These are phyloP conservation scores for Kwoniella dejecticola DNA, from an alignment of 768 basidiomycete species.

Conservation along the genomic window DNA sequence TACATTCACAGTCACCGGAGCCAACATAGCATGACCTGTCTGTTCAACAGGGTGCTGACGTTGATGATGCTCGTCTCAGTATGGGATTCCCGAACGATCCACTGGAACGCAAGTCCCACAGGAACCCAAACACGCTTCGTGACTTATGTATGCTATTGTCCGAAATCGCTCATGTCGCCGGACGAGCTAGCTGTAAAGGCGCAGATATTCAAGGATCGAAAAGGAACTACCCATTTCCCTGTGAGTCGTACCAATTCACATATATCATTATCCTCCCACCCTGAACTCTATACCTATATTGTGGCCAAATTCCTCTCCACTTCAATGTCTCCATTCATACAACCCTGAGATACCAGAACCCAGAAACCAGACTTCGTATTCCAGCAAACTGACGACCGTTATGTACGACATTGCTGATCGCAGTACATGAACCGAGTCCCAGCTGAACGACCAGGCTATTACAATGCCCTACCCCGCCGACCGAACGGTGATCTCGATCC, in stretches of 20 bases:
- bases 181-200: conserved; percentile 16
- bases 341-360: too few relatives aligned
- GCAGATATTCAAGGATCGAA: conserved; percentile 16
- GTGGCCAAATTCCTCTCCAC: too few relatives aligned
- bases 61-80: too few relatives aligned
- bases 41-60: too few relatives aligned
- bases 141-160: conserved; percentile 25
- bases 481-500: conserved; percentile 16
- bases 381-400: too few relatives aligned
- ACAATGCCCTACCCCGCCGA: conserved; percentile 13
- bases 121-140: conserved; percentile 33
- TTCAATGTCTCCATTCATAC: too few relatives aligned
- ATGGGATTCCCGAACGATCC: conserved; percentile 44
- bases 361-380: too few relatives aligned
- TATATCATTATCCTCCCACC: too few relatives aligned
- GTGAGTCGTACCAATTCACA: conserved; percentile 5
- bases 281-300: too few relatives aligned
- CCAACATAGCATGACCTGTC: too few relatives aligned
- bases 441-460: conserved; percentile 11
- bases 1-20: too few relatives aligned
- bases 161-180: conserved; percentile 10
- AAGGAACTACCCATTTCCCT: conserved; percentile 21
- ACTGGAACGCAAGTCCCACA: conserved; percentile 44
- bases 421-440: conserved; percentile 19
- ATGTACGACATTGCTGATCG: not conserved